Conservation (phyloP, 306 rosid species). For the Malus sieversii region DNA sequence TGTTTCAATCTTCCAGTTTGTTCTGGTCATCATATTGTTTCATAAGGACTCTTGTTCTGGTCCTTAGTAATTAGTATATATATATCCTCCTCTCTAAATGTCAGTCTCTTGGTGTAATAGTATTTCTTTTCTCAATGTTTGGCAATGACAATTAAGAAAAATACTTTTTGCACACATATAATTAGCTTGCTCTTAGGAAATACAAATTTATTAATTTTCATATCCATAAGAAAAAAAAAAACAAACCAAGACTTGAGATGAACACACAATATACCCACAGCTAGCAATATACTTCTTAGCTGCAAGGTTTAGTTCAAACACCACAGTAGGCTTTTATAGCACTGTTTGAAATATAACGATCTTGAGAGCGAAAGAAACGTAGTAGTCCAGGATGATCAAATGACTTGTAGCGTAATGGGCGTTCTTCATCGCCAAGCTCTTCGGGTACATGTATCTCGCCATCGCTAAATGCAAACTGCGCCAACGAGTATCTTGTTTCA, state of each 20-base stretch:
- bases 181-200: no score
- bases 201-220: no score
- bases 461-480: slow-evolving; percentile 42
- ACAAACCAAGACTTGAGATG: background rate
- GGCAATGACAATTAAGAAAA: no score
- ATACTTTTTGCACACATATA: no score
- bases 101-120: no score
- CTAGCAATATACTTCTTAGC: background rate
- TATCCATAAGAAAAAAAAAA: no score
- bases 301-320: slow-evolving; percentile 5
- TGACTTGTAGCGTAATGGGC: slow-evolving; percentile 52
- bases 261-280: background rate
- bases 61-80: no score
- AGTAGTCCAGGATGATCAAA: slow-evolving; percentile 57
- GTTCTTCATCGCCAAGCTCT: slow-evolving; percentile 53
- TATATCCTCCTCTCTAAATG: no score
- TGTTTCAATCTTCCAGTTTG: no score
- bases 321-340: slow-evolving; percentile 34
- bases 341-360: slow-evolving; percentile 16
- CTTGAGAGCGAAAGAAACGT: slow-evolving; percentile 22
- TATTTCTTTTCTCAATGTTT: no score
- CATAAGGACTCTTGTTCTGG: no score
- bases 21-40: no score
- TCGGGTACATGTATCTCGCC: slow-evolving; percentile 53
- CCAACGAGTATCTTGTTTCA: slow-evolving; percentile 63